phyloP scores from a whole-genome alignment of 2,329 filamentous ascomycete species.

The Plenodomus lindquistii region DNA sequence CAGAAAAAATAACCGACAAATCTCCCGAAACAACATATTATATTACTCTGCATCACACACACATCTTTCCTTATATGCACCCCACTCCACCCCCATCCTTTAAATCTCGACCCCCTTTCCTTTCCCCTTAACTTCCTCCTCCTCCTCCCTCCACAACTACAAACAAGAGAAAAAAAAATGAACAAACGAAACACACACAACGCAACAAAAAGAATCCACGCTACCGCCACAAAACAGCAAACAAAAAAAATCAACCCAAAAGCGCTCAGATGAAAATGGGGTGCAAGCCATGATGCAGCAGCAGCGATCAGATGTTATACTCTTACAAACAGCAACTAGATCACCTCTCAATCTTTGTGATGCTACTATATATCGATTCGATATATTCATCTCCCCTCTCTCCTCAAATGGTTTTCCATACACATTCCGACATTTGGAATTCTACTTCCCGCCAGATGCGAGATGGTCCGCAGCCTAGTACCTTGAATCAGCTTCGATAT shows the following conservation, averaged over 20 bases:
- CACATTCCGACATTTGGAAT: constrained; percentile 4
- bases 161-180: background rate
- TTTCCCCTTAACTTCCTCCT: background rate
- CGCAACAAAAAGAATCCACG: no score
- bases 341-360: background rate
- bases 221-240: background rate
- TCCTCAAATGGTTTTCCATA: background rate
- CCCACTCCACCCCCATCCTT: no score
- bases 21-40: constrained; percentile 3
- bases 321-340: background rate
- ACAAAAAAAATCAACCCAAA: no score
- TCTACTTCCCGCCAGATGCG: constrained; percentile 26
- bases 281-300: background rate
- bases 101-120: no score
- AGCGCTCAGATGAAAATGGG: background rate
- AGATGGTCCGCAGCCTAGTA: constrained; percentile 42
- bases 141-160: no score
- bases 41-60: background rate
- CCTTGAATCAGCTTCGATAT: constrained; percentile 3
- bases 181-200: background rate
- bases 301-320: background rate
- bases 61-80: background rate
- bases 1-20: no score
- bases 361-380: no score
- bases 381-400: no score